Conservation (phyloP, 2,329 filamentous ascomycete genomes). For the Blumeriella jaapii region DNA sequence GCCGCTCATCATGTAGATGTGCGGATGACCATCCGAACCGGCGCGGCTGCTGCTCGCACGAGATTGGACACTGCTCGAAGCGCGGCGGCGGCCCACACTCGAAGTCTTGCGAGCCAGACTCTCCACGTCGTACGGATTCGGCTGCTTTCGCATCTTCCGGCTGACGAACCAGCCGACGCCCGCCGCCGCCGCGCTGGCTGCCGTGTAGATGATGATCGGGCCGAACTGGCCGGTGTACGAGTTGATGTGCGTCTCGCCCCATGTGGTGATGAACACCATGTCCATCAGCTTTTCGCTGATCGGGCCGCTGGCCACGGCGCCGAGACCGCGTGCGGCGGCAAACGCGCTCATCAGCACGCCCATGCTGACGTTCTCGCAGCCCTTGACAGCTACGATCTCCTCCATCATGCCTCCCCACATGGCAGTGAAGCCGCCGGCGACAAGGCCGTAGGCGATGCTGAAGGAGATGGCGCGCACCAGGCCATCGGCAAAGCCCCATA, state of each 20-base stretch:
- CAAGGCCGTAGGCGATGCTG: slow-evolving; percentile 43
- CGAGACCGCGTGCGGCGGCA: slow-evolving; percentile 49
- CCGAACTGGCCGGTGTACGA: slow-evolving; percentile 43
- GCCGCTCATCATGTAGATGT: too few relatives aligned
- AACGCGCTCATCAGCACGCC: slow-evolving; percentile 34
- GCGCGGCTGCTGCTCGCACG: too few relatives aligned
- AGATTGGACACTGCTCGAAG: too few relatives aligned
- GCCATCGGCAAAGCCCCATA: slow-evolving; percentile 42
- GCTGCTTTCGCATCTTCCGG: slow-evolving; percentile 1
- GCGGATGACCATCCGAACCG: background rate
- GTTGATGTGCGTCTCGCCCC: too few relatives aligned
- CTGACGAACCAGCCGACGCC: slow-evolving; percentile 7
- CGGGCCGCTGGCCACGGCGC: slow-evolving; percentile 47
- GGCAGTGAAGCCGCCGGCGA: slow-evolving; percentile 42
- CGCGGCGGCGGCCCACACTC: too few relatives aligned
- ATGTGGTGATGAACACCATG: slow-evolving; percentile 25
- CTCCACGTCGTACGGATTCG: too few relatives aligned
- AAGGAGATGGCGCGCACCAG: slow-evolving; percentile 37
- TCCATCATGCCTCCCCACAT: slow-evolving; percentile 33
- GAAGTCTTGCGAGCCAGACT: too few relatives aligned
- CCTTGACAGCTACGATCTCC: slow-evolving; percentile 10
- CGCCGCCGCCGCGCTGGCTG: slow-evolving; percentile 38
- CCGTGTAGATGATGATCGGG: slow-evolving; percentile 42
- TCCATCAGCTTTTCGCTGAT: slow-evolving; percentile 41
- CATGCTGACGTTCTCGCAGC: slow-evolving; percentile 7